Conservation (phyloP, 331 rosid genomes). For the Rosa hybrid region DNA sequence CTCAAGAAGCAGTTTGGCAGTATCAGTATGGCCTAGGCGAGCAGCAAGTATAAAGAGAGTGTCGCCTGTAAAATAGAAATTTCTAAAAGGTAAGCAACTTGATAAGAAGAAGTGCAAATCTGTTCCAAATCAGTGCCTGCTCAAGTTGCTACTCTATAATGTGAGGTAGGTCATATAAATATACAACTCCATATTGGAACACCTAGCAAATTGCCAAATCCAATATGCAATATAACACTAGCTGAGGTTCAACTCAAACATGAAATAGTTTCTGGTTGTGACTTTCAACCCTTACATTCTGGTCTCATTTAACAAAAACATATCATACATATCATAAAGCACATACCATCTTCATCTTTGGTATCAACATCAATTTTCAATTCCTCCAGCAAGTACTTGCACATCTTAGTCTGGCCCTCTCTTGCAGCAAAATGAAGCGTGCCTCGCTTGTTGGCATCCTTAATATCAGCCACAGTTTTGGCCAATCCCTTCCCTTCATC, state of each 20-base stretch:
- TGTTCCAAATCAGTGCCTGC: not conserved
- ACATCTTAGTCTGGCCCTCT: constrained; percentile 80
- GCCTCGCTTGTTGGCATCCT: constrained; percentile 92
- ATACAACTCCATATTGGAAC: not conserved
- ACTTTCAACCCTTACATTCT: not conserved
- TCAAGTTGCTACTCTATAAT: not conserved
- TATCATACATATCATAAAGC: not conserved
- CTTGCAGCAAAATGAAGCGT: constrained; percentile 93
- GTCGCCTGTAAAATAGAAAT: constrained; percentile 55
- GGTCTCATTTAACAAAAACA: not conserved
- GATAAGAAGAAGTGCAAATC: not conserved
- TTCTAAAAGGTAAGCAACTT: not conserved
- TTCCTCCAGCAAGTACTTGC: constrained; percentile 68
- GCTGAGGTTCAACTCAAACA: not conserved
- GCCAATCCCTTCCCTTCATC: constrained; percentile 73
- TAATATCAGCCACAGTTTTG: constrained; percentile 67
- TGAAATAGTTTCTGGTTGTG: not conserved
- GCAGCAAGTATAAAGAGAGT: constrained; percentile 94
- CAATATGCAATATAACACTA: not conserved
- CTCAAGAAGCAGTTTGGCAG: constrained; percentile 76
- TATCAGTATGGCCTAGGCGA: constrained; percentile 72
- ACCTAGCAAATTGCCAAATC: not conserved
- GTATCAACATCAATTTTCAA: constrained; percentile 75
- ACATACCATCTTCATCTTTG: constrained; percentile 79
- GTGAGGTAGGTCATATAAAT: not conserved